Base-by-base conservation (phyloP, 768 basidiomycete species). In the Lactarius hengduanensis region DNA sequence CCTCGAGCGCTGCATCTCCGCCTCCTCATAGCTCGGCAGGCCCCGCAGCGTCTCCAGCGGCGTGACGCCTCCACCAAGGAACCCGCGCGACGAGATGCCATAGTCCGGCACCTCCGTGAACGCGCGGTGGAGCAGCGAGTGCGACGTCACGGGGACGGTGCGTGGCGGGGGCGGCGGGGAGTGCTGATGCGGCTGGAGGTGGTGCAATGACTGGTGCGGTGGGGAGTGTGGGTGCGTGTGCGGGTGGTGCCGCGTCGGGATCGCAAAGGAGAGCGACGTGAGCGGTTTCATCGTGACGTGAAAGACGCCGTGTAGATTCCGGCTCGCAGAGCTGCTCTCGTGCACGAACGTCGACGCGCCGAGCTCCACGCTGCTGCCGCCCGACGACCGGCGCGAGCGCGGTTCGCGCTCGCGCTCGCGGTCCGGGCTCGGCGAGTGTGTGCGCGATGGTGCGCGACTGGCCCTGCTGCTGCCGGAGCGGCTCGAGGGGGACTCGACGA, bases 91-190 rank as follows among this genome's bases (percentile, higher is more conserved):
- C 3, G 96, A 93, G 56, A 92, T 82, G 22, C 83, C 83, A 76
- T 98, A 98, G 70, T 91, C 86, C 1, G 96, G 96, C 20, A 97
- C 91, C 79, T 83, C 86, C 69, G 83, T 91, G 72, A 85, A 88
- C 57, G 86, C 84, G 26, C 87, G 82, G 69, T 85, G 85, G 65
- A 89, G 78, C 69, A 85, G 69, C 69, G 76, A 64, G 20, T 59
- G 68, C 60, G 57, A 71, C 66, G 62, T 62, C 45, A 68, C 68
- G 28, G 26, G 41, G 26, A 71, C 45, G 22, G 68, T 56, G 57
- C 61, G 59, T 28, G 69, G 67, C 64, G 60, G 10, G 3, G 65
- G 47, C 28, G 71, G 60, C 32, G 54, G 62, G 43, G 69, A 20
- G 8, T 61, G 73, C 50, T 64, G 64, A 1, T 20, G 63, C 20